Base-by-base conservation (phyloP, 352 stramenopile species). In the Aphanomyces stellatus region DNA sequence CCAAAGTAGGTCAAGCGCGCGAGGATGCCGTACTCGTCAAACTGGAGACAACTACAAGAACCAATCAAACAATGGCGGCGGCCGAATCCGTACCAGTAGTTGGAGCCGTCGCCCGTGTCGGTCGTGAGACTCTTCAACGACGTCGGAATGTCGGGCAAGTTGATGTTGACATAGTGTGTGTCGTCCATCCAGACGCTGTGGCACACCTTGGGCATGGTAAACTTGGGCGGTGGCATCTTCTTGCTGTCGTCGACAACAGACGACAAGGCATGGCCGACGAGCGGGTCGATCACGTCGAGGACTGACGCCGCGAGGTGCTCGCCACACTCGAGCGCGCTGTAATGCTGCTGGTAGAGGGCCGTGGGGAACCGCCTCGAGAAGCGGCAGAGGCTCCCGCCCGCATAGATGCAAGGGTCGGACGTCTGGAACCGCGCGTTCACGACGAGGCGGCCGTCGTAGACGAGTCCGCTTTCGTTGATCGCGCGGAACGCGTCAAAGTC, bases 391-490 rank as follows among this genome's bases (percentile, higher is more conserved):
- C 72, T 79, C 2, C 88, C 88, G 13, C 76, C 82, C 8, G 74
- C 84, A 2, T 93, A 76, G n/a, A 96, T 84, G 35, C 72, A 67
- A 10, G 78, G 71, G 65, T 98, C 91, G 0, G 87, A 88, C 28
- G 91, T 98, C 28, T 79, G 77, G 76, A 97, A 90, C 35, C 73
- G 69, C 15, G 82, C 82, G 64, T 95, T 88, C 24, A 97, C 90
- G 33, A 97, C 90, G 30, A 98, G 79, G 0, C 88, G 79, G 0
- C 90, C 90, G 69, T 98, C 90, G 71, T 96, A 97, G 24, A 97
- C 90, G 33, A 98, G 80, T 6, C 90, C 91, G 60, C 81, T 88
- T 48, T 95, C 87, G 70, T 97, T 96, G 51, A 96, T 88, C 10
- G 89, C 89, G 4, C 79, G 79, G 69, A 97, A 98, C 1, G 96